Evolutionary conservation across 2,329 filamentous ascomycete species (phyloP), one percentile per base, ranked within the genome.

Genomic region (Harringtonia aguacate): DNA sequence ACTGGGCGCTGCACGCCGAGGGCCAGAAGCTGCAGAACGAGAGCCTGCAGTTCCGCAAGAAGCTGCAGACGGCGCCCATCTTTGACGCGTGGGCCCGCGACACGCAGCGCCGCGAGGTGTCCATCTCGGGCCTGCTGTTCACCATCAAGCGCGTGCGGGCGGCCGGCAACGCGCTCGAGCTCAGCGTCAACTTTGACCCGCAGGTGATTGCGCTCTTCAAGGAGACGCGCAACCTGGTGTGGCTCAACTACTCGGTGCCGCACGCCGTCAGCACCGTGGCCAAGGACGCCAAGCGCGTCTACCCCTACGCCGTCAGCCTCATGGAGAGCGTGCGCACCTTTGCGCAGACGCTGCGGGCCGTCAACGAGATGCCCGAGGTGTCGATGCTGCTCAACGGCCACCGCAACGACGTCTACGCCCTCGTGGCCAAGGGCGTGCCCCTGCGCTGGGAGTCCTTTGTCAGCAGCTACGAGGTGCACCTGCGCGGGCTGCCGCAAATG

Each of bases 261-360:
- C 92, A 98, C 61, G 81, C 86, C 14, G 87, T 98, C 57, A 94
- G 84, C 63, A 97, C 87, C 50, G 87, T 95, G 43, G 94, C 94
- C 1, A 98, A 97, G 62, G 92, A 98, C 60, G 94, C 92, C n/a
- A 95, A 95, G 65, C 79, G 92, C 43, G 92, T 98, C 4, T 99
- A 99, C 55, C 92, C 92, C 0, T 98, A 94, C 57, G 92, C 94
- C 21, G 89, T 98, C 52, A 97, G 89, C 58, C 67, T 99, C 52
- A 98, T 98, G 88, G 92, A 99, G 65, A 97, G 88, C 56, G 87
- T 97, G n/a, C 79, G 89, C 46, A 97, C 88, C 0, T 83, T 94
- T 50, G 77, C 87, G 2, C 90, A 97, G 63, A 95, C 88, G 0
- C 82, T 84, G 53, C 81, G 87, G 27, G 79, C 85, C 41, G 94